Percentiles rank a stretch among this genome's conserved stretches.
These are phyloP conservation scores for Blastobotrys mokoenaii DNA, from an alignment of 805 yeast genomes.

Conservation along the genomic window DNA sequence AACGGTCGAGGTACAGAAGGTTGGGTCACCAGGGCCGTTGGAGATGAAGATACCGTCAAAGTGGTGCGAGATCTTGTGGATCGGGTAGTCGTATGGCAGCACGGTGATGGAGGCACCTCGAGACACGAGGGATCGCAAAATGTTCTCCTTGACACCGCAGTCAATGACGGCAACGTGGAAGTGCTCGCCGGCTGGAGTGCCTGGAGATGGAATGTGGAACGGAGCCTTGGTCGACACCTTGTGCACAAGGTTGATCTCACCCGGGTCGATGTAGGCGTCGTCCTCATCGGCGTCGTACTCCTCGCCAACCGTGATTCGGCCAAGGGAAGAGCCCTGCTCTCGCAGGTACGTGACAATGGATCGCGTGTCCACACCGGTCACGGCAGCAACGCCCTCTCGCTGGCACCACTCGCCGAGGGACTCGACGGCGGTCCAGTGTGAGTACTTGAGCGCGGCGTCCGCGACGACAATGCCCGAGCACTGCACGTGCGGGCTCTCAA, in stretches of 20 bases:
- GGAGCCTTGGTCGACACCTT: conserved; percentile 94
- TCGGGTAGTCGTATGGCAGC: conserved; percentile 91
- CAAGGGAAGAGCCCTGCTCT: conserved; percentile 93
- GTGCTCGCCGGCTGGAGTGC: conserved; percentile 34
- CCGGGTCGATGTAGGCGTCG: conserved; percentile 86
- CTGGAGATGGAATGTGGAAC: conserved; percentile 64
- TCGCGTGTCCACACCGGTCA: conserved; percentile 96
- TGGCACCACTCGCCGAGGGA: conserved; percentile 92
- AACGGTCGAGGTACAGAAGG: conserved; percentile 76
- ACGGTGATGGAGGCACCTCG: conserved; percentile 97
- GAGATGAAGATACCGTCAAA: conserved; percentile 94
- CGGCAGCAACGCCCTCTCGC: conserved; percentile 92
- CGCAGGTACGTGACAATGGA: conserved; percentile 85
- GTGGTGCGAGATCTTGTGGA: conserved; percentile 80
- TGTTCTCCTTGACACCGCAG: conserved; percentile 98
- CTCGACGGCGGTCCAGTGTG: conserved; percentile 99
- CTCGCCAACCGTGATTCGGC: conserved; percentile 82
- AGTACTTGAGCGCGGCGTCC: conserved; percentile 88
- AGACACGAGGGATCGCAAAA: conserved; percentile 82
- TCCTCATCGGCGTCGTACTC: conserved; percentile 88
- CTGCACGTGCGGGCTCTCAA: conserved; percentile 86
- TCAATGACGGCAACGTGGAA: conserved; percentile 89
- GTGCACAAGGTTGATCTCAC: conserved; percentile 79
- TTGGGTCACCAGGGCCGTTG: conserved; percentile 98
- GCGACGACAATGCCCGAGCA: conserved; percentile 95